Evolutionary conservation across 306 rosid genomes (phyloP), one percentile per base, ranked within the genome.

Genomic region (Ochetophila trinervis): DNA sequence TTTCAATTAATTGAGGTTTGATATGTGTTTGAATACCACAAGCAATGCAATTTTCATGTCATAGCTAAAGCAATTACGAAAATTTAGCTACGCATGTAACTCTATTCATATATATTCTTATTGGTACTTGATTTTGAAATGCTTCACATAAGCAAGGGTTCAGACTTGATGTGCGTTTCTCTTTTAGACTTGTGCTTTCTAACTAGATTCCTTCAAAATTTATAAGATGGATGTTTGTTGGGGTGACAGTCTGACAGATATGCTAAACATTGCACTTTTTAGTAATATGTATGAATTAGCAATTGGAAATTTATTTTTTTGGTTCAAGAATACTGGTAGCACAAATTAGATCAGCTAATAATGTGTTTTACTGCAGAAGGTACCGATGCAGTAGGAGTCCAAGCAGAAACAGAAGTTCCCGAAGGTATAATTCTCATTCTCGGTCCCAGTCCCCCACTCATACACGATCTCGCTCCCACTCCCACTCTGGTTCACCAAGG

Each of bases 401-500:
- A 37, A 78, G 89, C 73, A 78, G 95, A 82, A 89, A 87, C 81
- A 86, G 88, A 79, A 72, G 94, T 69, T 88, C 87, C 12, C 72
- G 83, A 69, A 85, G 91, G 61, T 60, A 84, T 68, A 59, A 74
- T 78, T 86, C 97, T 27, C 77, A 78, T 8, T 90, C 97, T 19
- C 77, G 66, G 1, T 90, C 92, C 3, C 79, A 70, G 0, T 54
- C 50, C 13, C 50, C 13, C 8, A 68, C 85, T 21, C 83, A 47
- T 3, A 55, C 85, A 4, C 63, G 62, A n/a, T 60, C 78, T 13
- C 73, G 68, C 12, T 80, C 82, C 7, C 82, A 57, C 14, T 60
- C 89, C 17, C 71, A 73, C 75, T 85, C 96, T 57, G 81, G 78
- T 37, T 93, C 97, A 15, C 96, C 99, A 42, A 84, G 96, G 99